phyloP scores from a whole-genome alignment of 2,329 filamentous ascomycete species.

The Colletotrichum higginsianum region DNA sequence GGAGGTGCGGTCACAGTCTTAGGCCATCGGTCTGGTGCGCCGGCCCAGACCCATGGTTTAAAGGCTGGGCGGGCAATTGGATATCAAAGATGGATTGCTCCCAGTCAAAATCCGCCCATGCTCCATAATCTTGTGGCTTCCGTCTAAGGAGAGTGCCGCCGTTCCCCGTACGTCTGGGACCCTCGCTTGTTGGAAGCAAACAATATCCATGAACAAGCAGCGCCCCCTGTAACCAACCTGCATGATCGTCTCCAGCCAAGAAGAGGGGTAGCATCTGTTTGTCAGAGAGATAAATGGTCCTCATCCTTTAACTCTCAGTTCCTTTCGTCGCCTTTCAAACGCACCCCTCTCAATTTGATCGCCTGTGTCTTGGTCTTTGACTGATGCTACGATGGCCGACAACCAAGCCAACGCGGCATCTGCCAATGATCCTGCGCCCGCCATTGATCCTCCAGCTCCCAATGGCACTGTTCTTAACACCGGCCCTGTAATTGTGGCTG shows the following conservation, averaged over 20 bases:
- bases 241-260: background rate
- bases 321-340: background rate
- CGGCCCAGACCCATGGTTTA: background rate
- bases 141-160: background rate
- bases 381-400: background rate
- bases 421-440: background rate
- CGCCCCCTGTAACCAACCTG: background rate
- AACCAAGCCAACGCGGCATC: background rate
- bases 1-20: background rate
- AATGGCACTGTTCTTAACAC: background rate
- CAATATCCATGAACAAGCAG: background rate
- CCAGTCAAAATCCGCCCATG: background rate
- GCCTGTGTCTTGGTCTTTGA: background rate
- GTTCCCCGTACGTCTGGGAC: background rate
- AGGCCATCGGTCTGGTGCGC: background rate
- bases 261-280: slow-evolving; percentile 2
- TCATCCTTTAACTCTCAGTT: background rate
- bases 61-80: background rate
- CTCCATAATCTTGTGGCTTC: background rate
- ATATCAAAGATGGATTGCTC: background rate
- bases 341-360: background rate
- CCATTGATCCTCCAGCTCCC: background rate
- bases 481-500: background rate
- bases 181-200: slow-evolving; percentile 13
- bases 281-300: background rate